Evolutionary conservation across 768 basidiomycete genomes (phyloP), one percentile per base, ranked within the genome.

Genomic region (Leccinum subtestaceum): DNA sequence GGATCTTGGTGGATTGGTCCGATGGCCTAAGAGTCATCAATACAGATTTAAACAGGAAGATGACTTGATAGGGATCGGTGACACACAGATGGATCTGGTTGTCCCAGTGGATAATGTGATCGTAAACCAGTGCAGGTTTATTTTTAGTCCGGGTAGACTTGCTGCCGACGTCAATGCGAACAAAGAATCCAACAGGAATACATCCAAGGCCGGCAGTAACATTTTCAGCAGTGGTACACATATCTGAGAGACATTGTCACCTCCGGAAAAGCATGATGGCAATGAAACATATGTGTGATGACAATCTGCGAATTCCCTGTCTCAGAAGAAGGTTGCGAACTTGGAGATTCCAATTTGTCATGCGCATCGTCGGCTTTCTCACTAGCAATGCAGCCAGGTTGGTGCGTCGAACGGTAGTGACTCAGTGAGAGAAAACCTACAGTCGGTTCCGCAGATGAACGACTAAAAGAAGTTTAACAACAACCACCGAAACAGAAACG

Each of bases 141-240:
- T 25, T 60, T 19, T 43, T 23, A 10, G 65, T 66, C 40, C 50
- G 56, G 51, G 47, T 60, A n/a, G 31, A 3, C 13, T n/a, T 31
- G 34, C 38, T 32, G 4, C 4, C 13, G 10, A 59, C 43, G 51
- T 63, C 21, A 9, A 66, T 43, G 7, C 52, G 51, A 29, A 60
- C 62, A 48, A 57, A 66, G 38, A 66, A 66, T 2, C 65, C 59
- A 8, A 60, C 36, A 13, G 65, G 65, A 40, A 66, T 51, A 15
- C 65, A 65, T 23, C 40, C 47, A 43, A 66, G 55, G 29, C 46
- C 29, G n/a, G 52, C 25, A 4, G 38, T 31, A 31, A 57, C 25
- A 45, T 60, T 56, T 38, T 59, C 57, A 38, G 52, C 65, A n/a
- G n/a, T n/a, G n/a, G n/a, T n/a, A 19, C 56, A 62, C 0, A 66